A percentile compares a stretch with the other conserved stretches of the same genome.
Conservation (phyloP, 2,329 filamentous ascomycete species). For the Talaromyces sp. region DNA sequence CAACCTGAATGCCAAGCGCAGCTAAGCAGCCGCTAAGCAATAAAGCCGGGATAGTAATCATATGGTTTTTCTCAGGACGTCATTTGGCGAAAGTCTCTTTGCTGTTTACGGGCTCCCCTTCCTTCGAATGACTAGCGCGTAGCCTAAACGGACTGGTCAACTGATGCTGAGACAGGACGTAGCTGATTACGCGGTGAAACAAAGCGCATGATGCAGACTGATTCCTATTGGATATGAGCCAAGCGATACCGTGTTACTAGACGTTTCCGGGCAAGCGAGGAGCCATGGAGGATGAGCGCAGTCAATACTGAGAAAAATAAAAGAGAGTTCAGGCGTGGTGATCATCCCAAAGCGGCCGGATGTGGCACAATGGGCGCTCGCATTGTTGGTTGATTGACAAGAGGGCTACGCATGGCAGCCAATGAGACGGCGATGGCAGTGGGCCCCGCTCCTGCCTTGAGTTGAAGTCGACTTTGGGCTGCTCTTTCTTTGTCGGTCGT, state of each 20-base stretch:
- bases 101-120: neutral
- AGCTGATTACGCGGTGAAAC: neutral
- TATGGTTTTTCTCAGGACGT: neutral
- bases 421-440: neutral
- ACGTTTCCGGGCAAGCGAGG: neutral
- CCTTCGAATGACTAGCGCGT: neutral
- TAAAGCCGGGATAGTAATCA: neutral
- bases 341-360: slow-evolving; percentile 7
- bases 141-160: neutral
- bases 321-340: slow-evolving; percentile 3
- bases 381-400: neutral
- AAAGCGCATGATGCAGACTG: neutral
- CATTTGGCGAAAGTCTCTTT: neutral
- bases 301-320: neutral
- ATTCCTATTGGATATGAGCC: neutral
- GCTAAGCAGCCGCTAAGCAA: slow-evolving; percentile 1
- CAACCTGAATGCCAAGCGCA: neutral
- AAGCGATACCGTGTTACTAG: neutral
- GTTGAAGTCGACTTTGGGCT: neutral
- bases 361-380: neutral
- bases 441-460: neutral
- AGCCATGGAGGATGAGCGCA: neutral
- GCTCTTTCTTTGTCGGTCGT: slow-evolving; percentile 1
- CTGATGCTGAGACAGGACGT: neutral
- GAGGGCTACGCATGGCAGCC: neutral